Conservation (phyloP, 208 protist species). For the Leishmania guyanensis region DNA sequence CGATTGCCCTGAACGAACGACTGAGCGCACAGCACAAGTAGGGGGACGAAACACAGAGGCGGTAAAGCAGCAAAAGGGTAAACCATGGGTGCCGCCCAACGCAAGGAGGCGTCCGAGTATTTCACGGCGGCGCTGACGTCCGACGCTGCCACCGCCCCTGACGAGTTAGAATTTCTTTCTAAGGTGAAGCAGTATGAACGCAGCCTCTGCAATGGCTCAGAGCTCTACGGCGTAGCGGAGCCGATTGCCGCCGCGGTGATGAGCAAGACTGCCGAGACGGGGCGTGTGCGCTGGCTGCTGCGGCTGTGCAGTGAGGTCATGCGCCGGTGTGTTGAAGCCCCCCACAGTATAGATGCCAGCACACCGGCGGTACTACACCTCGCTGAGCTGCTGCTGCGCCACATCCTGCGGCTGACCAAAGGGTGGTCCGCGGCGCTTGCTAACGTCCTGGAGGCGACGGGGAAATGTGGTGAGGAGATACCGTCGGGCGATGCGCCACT, state of each 20-base stretch:
- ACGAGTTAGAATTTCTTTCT: slow-evolving; percentile 33
- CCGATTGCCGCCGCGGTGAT: slow-evolving; percentile 49
- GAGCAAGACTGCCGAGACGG: slow-evolving; percentile 13
- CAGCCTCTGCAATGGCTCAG: slow-evolving; percentile 49
- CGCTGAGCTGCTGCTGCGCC: slow-evolving; percentile 65
- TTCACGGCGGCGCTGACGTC: slow-evolving; percentile 35
- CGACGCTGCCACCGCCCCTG: slow-evolving; percentile 25
- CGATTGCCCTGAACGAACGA: not conserved
- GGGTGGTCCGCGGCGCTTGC: slow-evolving; percentile 47
- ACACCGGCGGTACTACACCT: slow-evolving; percentile 42
- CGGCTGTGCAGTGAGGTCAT: slow-evolving; percentile 38
- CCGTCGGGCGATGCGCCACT: not conserved
- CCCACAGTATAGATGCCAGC: slow-evolving; percentile 22
- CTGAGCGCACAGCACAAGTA: not conserved
- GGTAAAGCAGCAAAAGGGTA: not conserved
- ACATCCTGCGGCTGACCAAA: slow-evolving; percentile 37
- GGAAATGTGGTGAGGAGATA: not conserved
- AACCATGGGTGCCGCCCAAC: slow-evolving; percentile 43
- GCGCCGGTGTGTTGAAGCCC: slow-evolving; percentile 30
- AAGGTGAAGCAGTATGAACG: slow-evolving; percentile 38
- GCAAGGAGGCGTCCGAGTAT: slow-evolving; percentile 63
- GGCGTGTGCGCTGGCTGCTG: slow-evolving; percentile 67
- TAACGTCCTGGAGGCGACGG: slow-evolving; percentile 33
- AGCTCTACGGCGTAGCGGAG: slow-evolving; percentile 43
- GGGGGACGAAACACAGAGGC: not conserved